These are phyloP conservation scores for Sporothrix pallida DNA, from an alignment of 2,329 filamentous ascomycete genomes.

Conservation along the genomic window DNA sequence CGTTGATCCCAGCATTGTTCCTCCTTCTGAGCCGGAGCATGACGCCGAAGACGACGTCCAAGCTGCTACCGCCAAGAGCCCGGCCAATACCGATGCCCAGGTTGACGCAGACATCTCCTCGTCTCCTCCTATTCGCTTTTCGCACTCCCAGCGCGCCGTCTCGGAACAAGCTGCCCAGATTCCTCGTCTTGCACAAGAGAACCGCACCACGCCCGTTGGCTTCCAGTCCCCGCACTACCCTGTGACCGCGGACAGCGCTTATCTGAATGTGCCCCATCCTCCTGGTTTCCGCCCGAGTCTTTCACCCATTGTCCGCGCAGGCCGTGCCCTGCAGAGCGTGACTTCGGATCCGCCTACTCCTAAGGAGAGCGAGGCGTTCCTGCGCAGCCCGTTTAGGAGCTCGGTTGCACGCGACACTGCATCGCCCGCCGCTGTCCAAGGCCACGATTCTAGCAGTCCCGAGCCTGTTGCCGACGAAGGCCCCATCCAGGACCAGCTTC, in stretches of 20 bases:
- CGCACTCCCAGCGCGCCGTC: neutral
- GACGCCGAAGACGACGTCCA: neutral
- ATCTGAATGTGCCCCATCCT: constrained; percentile 40
- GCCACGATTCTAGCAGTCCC: constrained; percentile 5
- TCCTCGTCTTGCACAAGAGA: neutral
- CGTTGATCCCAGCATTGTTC: neutral
- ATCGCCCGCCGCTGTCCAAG: constrained; percentile 40
- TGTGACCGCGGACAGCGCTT: constrained; percentile 32
- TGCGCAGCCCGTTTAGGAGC: constrained; percentile 62
- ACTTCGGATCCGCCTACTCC: constrained; percentile 65
- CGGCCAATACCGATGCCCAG: constrained; percentile 24
- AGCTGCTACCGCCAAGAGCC: neutral
- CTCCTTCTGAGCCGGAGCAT: neutral
- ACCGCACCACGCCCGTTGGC: constrained; percentile 12
- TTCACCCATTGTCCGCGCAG: constrained; percentile 64
- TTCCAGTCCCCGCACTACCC: constrained; percentile 34
- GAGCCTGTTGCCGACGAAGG: constrained; percentile 15
- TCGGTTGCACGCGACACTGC: constrained; percentile 44
- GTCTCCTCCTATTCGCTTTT: constrained; percentile 30
- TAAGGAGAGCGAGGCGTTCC: constrained; percentile 55
- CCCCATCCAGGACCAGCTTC: constrained; percentile 1
- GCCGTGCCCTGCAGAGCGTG: constrained; percentile 61
- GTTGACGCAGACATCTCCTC: constrained; percentile 24
- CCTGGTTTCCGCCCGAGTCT: constrained; percentile 52
- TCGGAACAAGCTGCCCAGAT: neutral